Evolutionary conservation across 306 rosid genomes (phyloP), one percentile per base, ranked within the genome.

Genomic region (Vigna mungo): DNA sequence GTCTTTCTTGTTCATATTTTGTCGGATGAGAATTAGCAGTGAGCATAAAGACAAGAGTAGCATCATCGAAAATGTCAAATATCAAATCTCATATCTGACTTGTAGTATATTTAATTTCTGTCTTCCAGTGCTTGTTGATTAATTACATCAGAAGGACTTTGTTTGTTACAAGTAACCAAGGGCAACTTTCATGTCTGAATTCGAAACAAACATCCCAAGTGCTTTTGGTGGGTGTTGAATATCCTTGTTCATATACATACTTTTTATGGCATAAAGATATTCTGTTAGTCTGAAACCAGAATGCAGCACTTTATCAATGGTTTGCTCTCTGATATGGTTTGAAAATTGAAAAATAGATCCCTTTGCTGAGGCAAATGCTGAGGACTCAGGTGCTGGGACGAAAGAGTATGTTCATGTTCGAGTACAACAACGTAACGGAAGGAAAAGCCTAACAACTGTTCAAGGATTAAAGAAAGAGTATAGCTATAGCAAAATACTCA

Each of bases 311-410:
- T 68, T 41, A 9, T 60, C 49, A 27, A 63, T 65, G 30, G 54
- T 49, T 58, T 36, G 30, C 36, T 65, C 49, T 23, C 55, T 76
- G 41, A 84, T 27, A 48, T 68, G 69, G 14, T 72, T 71, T 63
- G 68, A 32, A 61, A 32, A 72, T 68, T 80, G 72, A 76, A 30
- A 30, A 3, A 60, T 37, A 86, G 89, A 86, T 74, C 89, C 89
- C 85, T 83, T 86, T 74, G 89, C 87, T 83, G 89, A 86, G 85
- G 89, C 89, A 83, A 83, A 86, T 83, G 87, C 87, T 86, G 89
- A 83, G 79, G 89, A 86, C 85, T 83, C 89, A 16, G 84, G 87
- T 68, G 89, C 87, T 21, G 89, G 89, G 83, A 47, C 87, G 2
- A 86, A 86, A 74, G 89, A 86, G 67, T 83, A 86, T 56, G 89